These are phyloP conservation scores for Boletus calvinii DNA, from an alignment of 1,284 basidiomycete species.

Conservation along the genomic window DNA sequence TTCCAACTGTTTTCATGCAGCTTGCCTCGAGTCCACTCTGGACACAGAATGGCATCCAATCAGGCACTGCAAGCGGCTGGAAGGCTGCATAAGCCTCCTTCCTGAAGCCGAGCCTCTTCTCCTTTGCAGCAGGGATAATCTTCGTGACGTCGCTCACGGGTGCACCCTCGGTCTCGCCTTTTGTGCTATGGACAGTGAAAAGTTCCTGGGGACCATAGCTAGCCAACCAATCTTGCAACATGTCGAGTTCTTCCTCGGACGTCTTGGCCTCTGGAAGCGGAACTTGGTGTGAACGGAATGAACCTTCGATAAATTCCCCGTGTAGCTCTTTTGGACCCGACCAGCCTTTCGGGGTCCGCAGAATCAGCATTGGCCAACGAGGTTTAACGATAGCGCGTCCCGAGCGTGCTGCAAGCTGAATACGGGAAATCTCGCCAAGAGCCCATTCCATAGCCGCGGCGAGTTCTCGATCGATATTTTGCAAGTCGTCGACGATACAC, in stretches of 20 bases:
- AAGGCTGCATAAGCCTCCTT: conserved; percentile 69
- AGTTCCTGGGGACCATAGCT: conserved; percentile 66
- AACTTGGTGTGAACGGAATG: conserved; percentile 76
- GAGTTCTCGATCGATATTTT: conserved; percentile 65
- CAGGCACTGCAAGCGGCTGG: conserved; percentile 58
- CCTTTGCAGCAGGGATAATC: conserved; percentile 52
- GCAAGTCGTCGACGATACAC: conserved; percentile 75
- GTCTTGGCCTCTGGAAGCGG: conserved; percentile 73
- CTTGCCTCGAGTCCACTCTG: conserved; percentile 59
- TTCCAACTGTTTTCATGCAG: conserved; percentile 77
- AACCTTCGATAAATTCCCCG: conserved; percentile 75
- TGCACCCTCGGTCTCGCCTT: conserved; percentile 37
- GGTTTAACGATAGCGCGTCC: conserved; percentile 80
- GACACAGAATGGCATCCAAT: conserved; percentile 60
- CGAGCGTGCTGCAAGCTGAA: conserved; percentile 74
- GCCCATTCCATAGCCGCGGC: conserved; percentile 84
- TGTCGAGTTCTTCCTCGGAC: conserved; percentile 57
- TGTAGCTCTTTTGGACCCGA: conserved; percentile 64
- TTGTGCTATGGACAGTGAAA: conserved; percentile 51
- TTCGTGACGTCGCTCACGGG: conserved; percentile 53
- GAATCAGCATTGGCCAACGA: conserved; percentile 81
- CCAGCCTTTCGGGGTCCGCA: conserved; percentile 83
- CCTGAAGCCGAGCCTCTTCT: conserved; percentile 63
- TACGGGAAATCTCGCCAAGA: conserved; percentile 70
- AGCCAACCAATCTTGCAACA: conserved; percentile 68